A percentile compares a stretch with the other conserved stretches of the same genome.
Conservation (phyloP, 805 yeast genomes). For the Candida railenensis region DNA sequence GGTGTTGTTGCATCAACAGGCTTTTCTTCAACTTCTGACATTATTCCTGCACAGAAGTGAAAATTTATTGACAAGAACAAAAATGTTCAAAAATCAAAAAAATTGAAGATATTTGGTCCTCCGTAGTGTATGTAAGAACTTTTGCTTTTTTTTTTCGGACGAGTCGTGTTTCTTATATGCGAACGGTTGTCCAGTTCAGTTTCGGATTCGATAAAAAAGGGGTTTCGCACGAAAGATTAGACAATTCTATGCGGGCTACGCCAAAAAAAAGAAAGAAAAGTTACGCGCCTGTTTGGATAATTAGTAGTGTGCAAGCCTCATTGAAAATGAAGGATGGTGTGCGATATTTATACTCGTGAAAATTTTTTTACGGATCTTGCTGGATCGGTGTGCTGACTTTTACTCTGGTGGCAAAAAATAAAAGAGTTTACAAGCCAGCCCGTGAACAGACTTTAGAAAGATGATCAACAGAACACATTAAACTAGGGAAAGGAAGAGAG, state of each 20-base stretch:
- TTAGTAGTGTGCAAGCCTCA: slow-evolving; percentile 7
- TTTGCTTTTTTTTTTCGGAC: background rate
- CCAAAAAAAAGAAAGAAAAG: slow-evolving; percentile 8
- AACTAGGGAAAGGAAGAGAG: too few species aligned
- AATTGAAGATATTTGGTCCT: background rate
- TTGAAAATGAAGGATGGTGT: slow-evolving; percentile 4
- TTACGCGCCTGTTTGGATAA: slow-evolving; percentile 4
- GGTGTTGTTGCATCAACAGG: slow-evolving; percentile 32
- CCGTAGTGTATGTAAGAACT: background rate
- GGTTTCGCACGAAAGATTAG: background rate
- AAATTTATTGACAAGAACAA: background rate
- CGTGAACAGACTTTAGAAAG: background rate
- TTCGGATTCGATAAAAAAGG: background rate
- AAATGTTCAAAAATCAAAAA: slow-evolving; percentile 1
- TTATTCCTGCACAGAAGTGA: slow-evolving; percentile 8
- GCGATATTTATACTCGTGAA: slow-evolving; percentile 6
- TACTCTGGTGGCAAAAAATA: slow-evolving; percentile 7
- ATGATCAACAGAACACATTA: background rate
- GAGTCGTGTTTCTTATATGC: slow-evolving; percentile 1
- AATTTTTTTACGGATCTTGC: slow-evolving; percentile 4
- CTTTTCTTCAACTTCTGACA: slow-evolving; percentile 24
- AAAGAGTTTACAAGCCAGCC: slow-evolving; percentile 6
- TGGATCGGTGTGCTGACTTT: slow-evolving; percentile 7
- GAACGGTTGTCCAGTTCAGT: background rate
- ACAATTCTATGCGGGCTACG: slow-evolving; percentile 1